Base-by-base conservation (phyloP, 2,329 filamentous ascomycete genomes). In the Fusarium sambucinum region DNA sequence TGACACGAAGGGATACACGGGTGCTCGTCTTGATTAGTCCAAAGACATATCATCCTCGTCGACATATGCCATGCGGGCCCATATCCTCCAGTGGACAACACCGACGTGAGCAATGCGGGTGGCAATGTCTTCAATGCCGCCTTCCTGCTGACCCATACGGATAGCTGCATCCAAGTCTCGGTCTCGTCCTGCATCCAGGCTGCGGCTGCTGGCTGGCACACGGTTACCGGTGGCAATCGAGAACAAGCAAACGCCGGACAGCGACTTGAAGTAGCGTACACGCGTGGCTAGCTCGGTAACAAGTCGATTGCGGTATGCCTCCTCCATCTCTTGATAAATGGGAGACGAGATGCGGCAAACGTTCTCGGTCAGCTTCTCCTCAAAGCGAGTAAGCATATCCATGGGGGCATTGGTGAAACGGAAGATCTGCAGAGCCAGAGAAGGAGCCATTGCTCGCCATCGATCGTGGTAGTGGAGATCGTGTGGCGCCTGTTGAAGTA, bases 31-130 rank as follows among this genome's bases (percentile, higher is more conserved):
- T 52, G 47, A 38, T 65, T 72, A 74, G 40, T 81, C 79, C 55
- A 78, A 62, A 29, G 71, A 63, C 74, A 78, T 77, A 48, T 76
- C 77, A 53, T 82, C 78, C 29, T 82, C 83, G 27, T 78, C 78
- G 16, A 80, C 69, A 76, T 97, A 97, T 14, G 91, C 88, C 54
- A 97, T 82, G 3, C 88, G 87, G 2, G 87, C 87, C 93, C 94
- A 98, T 5, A 97, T 91, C 48, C 92, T 87, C 94, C 94, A 97
- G 79, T 97, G 94, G 25, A 98, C 81, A 8, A 96, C 85, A 16
- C 92, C 89, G 44, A 97, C 88, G 75, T 97, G 95, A 8, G 93
- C 90, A 51, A 97, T 84, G 45, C 92, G 89, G 44, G 89, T 90
- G 1, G 92, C 89, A 77, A 97, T 87, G 60, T 93, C 90, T 42